phyloP scores from a whole-genome alignment of 345 rosid species.

The Durio zibethinus region DNA sequence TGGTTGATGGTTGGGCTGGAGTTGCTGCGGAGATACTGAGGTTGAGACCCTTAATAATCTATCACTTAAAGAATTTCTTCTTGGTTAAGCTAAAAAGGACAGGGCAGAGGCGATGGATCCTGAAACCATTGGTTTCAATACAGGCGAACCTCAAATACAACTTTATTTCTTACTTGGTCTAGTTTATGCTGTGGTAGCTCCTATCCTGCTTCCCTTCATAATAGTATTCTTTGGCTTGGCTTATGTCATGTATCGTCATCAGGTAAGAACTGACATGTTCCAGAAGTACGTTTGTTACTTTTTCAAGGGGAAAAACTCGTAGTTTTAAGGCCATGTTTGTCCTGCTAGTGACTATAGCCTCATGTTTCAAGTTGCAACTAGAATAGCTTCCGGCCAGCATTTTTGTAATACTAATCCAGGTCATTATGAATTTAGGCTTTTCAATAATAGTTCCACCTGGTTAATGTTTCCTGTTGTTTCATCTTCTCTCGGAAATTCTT shows the following conservation, averaged over 20 bases:
- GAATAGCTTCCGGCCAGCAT: too few relatives aligned
- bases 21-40: constrained; percentile 90
- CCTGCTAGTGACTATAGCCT: neutral
- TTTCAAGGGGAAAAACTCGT: neutral
- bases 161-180: constrained; percentile 94
- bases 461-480: neutral
- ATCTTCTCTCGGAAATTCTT: neutral
- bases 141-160: constrained; percentile 93
- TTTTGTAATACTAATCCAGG: neutral
- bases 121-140: constrained; percentile 82
- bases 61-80: constrained; percentile 75
- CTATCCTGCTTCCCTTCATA: constrained; percentile 83
- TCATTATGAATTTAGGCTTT: neutral
- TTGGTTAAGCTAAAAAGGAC: constrained; percentile 88
- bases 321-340: neutral
- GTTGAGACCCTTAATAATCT: constrained; percentile 72
- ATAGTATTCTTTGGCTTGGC: constrained; percentile 79
- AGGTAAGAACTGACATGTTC: constrained; percentile 37
- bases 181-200: constrained; percentile 86
- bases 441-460: neutral
- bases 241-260: constrained; percentile 86
- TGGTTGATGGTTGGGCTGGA: constrained; percentile 99
- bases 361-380: too few relatives aligned
- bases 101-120: constrained; percentile 98
- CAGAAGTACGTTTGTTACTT: neutral